These are phyloP conservation scores for Colletotrichum nymphaeae DNA, from an alignment of 2,329 filamentous ascomycete genomes.

Conservation along the genomic window DNA sequence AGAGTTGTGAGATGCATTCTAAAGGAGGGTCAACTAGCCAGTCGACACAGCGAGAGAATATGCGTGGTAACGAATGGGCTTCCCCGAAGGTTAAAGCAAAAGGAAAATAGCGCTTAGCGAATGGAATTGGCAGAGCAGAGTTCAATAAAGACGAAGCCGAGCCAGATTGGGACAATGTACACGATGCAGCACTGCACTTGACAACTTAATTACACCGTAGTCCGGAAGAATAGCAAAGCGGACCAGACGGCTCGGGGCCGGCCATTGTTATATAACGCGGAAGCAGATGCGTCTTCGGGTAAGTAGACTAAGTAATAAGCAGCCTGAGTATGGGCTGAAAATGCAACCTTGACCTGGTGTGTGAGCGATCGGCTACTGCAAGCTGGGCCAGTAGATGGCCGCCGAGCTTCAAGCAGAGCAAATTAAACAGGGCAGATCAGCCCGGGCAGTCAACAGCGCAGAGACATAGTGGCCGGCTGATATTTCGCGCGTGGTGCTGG, in stretches of 20 bases:
- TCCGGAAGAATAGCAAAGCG: background rate
- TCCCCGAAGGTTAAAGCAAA: slow-evolving; percentile 1
- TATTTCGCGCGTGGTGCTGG: background rate
- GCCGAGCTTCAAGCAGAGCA: slow-evolving; percentile 10
- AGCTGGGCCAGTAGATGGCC: slow-evolving; percentile 1
- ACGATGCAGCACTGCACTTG: slow-evolving; percentile 20
- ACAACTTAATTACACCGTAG: slow-evolving; percentile 21
- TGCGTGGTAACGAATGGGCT: background rate
- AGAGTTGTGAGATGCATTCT: slow-evolving; percentile 25
- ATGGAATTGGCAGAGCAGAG: slow-evolving; percentile 16
- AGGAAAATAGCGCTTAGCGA: slow-evolving; percentile 18
- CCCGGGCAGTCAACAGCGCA: background rate
- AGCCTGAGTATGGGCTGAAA: slow-evolving; percentile 21
- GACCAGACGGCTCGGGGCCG: background rate
- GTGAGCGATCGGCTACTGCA: slow-evolving; percentile 17
- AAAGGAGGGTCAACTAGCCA: background rate
- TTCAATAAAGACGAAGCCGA: slow-evolving; percentile 29
- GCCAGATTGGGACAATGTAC: slow-evolving; percentile 13
- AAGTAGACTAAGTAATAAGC: background rate
- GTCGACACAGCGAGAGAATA: background rate
- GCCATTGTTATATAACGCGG: slow-evolving; percentile 31
- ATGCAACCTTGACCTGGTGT: slow-evolving; percentile 11
- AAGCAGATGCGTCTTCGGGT: background rate
- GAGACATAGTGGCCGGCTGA: slow-evolving; percentile 1
- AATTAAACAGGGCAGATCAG: background rate